Evolutionary conservation across 2,329 filamentous ascomycete species (phyloP).

Genomic region (Chrysoporthe puriensis): DNA sequence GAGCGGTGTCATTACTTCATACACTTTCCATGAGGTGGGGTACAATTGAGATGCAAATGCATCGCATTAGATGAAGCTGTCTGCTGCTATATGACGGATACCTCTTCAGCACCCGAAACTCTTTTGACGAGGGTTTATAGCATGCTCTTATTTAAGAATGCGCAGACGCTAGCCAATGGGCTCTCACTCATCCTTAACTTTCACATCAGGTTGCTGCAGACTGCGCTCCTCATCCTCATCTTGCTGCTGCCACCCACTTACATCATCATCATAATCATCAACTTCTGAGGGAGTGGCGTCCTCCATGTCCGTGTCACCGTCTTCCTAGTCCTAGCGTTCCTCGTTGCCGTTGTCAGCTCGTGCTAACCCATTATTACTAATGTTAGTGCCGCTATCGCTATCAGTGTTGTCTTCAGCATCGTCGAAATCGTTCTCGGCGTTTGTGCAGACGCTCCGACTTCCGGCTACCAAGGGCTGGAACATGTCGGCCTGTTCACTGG

Average conservation of each 20-base stretch:
- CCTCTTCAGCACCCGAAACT: not conserved
- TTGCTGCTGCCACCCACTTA: not conserved
- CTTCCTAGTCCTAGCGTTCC: not conserved
- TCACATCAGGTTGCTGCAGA: not conserved
- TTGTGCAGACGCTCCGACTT: not conserved
- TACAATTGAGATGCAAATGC: not conserved
- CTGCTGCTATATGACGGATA: not conserved
- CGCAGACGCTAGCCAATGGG: not conserved
- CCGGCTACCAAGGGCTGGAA: constrained; percentile 1
- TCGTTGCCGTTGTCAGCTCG: not conserved
- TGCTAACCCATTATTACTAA: not conserved
- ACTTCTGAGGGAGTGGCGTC: not conserved
- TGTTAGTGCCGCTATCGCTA: not conserved
- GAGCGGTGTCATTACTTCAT: not conserved
- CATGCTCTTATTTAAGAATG: too few relatives aligned
- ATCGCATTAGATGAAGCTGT: not conserved
- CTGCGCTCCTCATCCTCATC: not conserved
- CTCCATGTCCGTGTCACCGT: not conserved
- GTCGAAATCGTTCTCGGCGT: not conserved
- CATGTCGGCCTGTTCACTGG: constrained; percentile 1
- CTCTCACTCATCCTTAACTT: not conserved
- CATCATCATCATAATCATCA: not conserved
- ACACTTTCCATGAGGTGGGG: not conserved
- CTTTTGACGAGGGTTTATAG: not conserved
- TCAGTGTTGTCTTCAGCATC: not conserved